A percentile compares a stretch with the other conserved stretches of the same genome.
phyloP scores from a whole-genome alignment of 441 rosid species.

The Gossypium schwendimanii region DNA sequence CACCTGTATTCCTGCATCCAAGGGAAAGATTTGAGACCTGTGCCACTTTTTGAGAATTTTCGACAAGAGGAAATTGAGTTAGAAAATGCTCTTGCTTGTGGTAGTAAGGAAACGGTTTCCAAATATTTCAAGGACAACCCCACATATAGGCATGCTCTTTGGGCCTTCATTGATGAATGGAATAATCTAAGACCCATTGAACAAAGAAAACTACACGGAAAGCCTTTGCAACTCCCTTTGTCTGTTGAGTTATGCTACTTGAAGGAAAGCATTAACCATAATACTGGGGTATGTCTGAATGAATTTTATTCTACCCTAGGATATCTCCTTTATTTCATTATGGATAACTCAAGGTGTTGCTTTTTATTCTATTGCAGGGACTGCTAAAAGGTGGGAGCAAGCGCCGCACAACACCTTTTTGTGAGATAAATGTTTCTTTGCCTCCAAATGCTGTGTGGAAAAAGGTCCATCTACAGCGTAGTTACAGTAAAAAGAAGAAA shows the following conservation, averaged over 20 bases:
- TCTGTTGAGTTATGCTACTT: conserved; percentile 76
- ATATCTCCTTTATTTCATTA: conserved; percentile 1
- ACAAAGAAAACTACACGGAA: conserved; percentile 68
- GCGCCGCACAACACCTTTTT: conserved; percentile 60
- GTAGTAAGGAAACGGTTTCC: conserved; percentile 26
- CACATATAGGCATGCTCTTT: conserved; percentile 43
- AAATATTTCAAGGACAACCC: conserved; percentile 32
- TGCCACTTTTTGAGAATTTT: conserved; percentile 69
- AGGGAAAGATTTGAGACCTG: conserved; percentile 71
- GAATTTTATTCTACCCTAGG: not conserved
- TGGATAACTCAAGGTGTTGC: not conserved
- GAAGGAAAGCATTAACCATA: conserved; percentile 70
- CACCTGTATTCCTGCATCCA: conserved; percentile 73
- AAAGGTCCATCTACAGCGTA: conserved; percentile 45
- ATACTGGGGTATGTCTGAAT: conserved; percentile 40
- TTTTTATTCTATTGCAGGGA: conserved; percentile 47
- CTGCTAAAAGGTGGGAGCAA: conserved; percentile 83
- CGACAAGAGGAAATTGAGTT: conserved; percentile 74
- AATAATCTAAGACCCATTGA: conserved; percentile 69
- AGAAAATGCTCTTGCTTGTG: conserved; percentile 19
- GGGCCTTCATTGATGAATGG: conserved; percentile 63
- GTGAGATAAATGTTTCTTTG: conserved; percentile 63
- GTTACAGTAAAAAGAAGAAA: conserved; percentile 56
- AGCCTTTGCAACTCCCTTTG: conserved; percentile 85
- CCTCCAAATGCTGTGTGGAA: conserved; percentile 76